phyloP scores from a whole-genome alignment of 805 yeast species.

The Debaryomyces tyrocola region DNA sequence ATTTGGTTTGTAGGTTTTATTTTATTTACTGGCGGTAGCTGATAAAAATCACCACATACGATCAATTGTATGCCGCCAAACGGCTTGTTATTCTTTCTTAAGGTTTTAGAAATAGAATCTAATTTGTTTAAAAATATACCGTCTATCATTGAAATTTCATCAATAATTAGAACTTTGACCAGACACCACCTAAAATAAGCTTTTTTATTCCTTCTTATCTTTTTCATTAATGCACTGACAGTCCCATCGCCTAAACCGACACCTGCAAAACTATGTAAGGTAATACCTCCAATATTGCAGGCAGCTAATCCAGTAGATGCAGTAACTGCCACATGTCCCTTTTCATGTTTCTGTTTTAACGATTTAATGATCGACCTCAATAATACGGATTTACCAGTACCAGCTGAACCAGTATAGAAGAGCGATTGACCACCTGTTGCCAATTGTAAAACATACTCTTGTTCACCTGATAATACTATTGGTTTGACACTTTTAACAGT shows the following conservation, averaged over 20 bases:
- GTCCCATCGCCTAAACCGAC: slow-evolving; percentile 69
- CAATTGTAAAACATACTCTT: slow-evolving; percentile 60
- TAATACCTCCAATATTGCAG: slow-evolving; percentile 76
- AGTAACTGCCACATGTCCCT: slow-evolving; percentile 65
- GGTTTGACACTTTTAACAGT: slow-evolving; percentile 32
- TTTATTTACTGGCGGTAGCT: slow-evolving; percentile 69
- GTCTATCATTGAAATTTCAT: slow-evolving; percentile 81
- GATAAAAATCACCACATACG: slow-evolving; percentile 80
- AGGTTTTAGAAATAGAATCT: slow-evolving; percentile 54
- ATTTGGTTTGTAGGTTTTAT: neutral
- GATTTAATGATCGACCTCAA: slow-evolving; percentile 60
- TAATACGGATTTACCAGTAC: slow-evolving; percentile 96
- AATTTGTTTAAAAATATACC: slow-evolving; percentile 65
- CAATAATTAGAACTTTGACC: slow-evolving; percentile 63
- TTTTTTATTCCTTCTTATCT: slow-evolving; percentile 52
- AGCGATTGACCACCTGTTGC: slow-evolving; percentile 66
- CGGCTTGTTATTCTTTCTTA: slow-evolving; percentile 50
- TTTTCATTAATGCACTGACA: slow-evolving; percentile 45
- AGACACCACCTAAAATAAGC: slow-evolving; percentile 54
- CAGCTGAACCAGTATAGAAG: slow-evolving; percentile 97
- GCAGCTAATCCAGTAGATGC: slow-evolving; percentile 88
- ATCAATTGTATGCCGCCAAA: slow-evolving; percentile 82
- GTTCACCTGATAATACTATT: slow-evolving; percentile 51
- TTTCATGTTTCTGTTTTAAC: slow-evolving; percentile 45
- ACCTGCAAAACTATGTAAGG: slow-evolving; percentile 76